Conservation (phyloP, 169 alveolate species). For the Plasmodium sp. region DNA sequence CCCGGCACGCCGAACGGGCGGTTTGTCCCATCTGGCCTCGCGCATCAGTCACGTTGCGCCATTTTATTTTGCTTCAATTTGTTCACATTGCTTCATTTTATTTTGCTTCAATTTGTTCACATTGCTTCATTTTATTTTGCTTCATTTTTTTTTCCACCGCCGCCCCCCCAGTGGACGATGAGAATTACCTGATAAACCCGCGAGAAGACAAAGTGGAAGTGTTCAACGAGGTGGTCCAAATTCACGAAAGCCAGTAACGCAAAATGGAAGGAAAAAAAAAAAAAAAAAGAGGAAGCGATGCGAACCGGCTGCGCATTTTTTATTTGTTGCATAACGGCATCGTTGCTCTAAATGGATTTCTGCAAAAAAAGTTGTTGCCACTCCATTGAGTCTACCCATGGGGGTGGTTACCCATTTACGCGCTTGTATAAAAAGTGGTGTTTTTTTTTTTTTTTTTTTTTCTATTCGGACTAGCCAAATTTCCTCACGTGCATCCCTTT, state of each 20-base stretch:
- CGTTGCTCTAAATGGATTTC: neutral
- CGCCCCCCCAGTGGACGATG: conserved; percentile 49
- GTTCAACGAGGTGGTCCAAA: conserved; percentile 26
- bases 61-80: neutral
- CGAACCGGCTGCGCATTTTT: neutral
- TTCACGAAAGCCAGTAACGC: conserved; percentile 72
- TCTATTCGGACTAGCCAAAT: neutral
- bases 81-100: neutral
- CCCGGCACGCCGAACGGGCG: no score
- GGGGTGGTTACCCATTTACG: neutral
- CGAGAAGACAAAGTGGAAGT: conserved; percentile 66
- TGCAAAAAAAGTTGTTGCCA: neutral
- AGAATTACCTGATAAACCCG: conserved; percentile 54
- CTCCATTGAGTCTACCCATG: neutral
- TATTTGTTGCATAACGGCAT: neutral
- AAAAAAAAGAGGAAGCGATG: neutral
- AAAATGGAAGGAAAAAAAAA: neutral
- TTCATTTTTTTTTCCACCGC: neutral
- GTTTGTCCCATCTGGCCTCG: no score
- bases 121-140: neutral
- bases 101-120: neutral
- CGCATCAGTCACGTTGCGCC: no score
- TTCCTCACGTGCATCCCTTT: neutral
- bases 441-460: neutral
- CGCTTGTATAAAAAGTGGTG: neutral